These are phyloP conservation scores for Candida silvicultrix DNA, from an alignment of 805 yeast genomes.

Conservation along the genomic window DNA sequence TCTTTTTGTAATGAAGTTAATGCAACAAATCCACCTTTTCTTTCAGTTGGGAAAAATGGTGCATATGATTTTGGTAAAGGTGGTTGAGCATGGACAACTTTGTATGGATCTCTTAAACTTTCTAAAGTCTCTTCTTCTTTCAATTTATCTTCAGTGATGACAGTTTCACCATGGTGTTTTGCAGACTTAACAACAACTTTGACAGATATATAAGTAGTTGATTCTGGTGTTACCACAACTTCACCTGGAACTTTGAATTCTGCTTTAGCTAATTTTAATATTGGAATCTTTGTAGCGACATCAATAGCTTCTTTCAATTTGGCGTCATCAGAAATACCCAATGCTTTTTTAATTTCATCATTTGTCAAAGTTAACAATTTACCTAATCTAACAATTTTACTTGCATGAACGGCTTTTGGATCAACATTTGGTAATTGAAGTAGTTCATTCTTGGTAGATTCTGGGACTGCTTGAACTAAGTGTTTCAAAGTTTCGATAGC, in stretches of 20 bases:
- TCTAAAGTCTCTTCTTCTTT: slow-evolving; percentile 60
- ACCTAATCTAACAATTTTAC: slow-evolving; percentile 56
- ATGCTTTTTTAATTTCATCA: slow-evolving; percentile 45
- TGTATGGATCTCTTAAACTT: slow-evolving; percentile 64
- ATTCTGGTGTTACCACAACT: slow-evolving; percentile 56
- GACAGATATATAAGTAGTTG: slow-evolving; percentile 68
- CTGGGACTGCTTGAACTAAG: slow-evolving; percentile 68
- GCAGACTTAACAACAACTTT: slow-evolving; percentile 76
- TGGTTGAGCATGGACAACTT: slow-evolving; percentile 64
- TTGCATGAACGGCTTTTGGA: slow-evolving; percentile 31
- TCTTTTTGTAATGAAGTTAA: slow-evolving; percentile 70
- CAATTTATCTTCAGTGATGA: slow-evolving; percentile 27
- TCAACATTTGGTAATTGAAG: slow-evolving; percentile 79
- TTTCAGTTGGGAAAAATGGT: slow-evolving; percentile 67
- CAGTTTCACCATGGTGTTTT: slow-evolving; percentile 40
- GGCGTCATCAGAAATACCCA: slow-evolving; percentile 41
- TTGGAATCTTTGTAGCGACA: slow-evolving; percentile 63
- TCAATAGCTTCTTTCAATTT: slow-evolving; percentile 42
- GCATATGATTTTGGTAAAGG: slow-evolving; percentile 56
- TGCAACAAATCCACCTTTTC: slow-evolving; percentile 55
- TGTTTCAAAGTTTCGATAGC: slow-evolving; percentile 65
- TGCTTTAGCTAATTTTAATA: slow-evolving; percentile 59
- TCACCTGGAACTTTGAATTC: slow-evolving; percentile 88
- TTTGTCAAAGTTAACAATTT: slow-evolving; percentile 58
- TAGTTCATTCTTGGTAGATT: slow-evolving; percentile 51